These are phyloP conservation scores for Jacaranda mimosifolia DNA, from an alignment of 257 asterid genomes.

Conservation along the genomic window DNA sequence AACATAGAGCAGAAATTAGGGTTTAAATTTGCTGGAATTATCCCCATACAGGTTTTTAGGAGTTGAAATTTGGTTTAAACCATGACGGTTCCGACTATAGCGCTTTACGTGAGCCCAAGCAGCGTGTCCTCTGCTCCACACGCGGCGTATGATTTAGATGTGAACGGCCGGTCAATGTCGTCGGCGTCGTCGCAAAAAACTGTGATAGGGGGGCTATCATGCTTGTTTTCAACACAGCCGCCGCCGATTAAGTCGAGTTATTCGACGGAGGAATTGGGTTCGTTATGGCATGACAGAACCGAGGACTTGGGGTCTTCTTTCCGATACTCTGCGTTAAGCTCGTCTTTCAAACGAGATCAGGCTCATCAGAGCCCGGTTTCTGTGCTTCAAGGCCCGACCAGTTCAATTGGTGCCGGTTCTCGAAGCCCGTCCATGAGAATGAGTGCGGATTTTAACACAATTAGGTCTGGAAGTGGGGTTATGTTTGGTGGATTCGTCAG, in stretches of 20 bases:
- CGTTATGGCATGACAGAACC: conserved; percentile 64
- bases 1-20: conserved; percentile 30
- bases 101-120: conserved; percentile 61
- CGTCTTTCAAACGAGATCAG: conserved; percentile 60
- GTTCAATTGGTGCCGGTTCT: conserved; percentile 43
- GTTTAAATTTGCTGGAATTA: conserved; percentile 15
- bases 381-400: conserved; percentile 64
- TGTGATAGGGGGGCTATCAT: conserved; percentile 52
- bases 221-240: conserved; percentile 50
- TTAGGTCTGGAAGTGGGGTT: conserved; percentile 45
- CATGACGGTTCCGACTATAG: conserved; percentile 74
- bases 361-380: conserved; percentile 69
- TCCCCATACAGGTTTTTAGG: conserved; percentile 13
- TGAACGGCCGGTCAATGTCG: conserved; percentile 51
- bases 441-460: conserved; percentile 44
- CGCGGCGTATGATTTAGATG: conserved; percentile 56
- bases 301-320: conserved; percentile 63
- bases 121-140: conserved; percentile 64
- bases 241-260: conserved; percentile 51
- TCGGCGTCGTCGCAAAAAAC: conserved; percentile 52
- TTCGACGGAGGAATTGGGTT: conserved; percentile 59
- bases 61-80: conserved; percentile 28
- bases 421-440: conserved; percentile 52
- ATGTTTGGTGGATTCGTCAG: conserved; percentile 58
- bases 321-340: conserved; percentile 43